phyloP scores from a whole-genome alignment of 805 yeast genomes.

The Candida ortonii region DNA sequence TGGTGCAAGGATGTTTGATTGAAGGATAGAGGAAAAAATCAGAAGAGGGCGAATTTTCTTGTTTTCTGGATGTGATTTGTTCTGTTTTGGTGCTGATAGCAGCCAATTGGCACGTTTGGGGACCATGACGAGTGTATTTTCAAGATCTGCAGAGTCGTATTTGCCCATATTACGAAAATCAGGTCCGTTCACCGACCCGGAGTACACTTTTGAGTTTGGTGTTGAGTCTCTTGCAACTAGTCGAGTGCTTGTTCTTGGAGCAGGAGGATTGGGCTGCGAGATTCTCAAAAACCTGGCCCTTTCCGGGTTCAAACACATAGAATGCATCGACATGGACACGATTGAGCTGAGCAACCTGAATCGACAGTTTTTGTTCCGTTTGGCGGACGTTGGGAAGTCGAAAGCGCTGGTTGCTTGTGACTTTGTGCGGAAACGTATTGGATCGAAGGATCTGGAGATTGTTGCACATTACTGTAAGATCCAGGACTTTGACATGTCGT shows the following conservation, averaged over 20 bases:
- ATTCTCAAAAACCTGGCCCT: conserved; percentile 68
- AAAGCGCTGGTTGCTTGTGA: conserved; percentile 66
- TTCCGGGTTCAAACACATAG: conserved; percentile 62
- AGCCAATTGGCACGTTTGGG: too few species aligned
- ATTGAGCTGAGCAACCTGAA: conserved; percentile 75
- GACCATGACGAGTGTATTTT: too few species aligned
- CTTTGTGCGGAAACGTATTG: conserved; percentile 46
- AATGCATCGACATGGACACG: conserved; percentile 80
- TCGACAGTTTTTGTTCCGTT: conserved; percentile 69
- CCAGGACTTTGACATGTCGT: conserved; percentile 59
- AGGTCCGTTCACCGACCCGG: conserved; percentile 34
- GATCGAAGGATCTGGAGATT: conserved; percentile 30
- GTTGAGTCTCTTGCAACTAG: conserved; percentile 18
- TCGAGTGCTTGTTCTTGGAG: conserved; percentile 57
- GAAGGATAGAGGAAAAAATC: too few species aligned
- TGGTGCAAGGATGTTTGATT: too few species aligned
- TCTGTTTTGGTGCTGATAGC: too few species aligned
- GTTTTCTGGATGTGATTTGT: too few species aligned
- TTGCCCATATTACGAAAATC: conserved; percentile 12
- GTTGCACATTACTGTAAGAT: conserved; percentile 64
- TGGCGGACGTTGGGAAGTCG: conserved; percentile 57
- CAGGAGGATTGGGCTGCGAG: conserved; percentile 85
- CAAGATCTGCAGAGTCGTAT: neutral
- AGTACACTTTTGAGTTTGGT: conserved; percentile 27
- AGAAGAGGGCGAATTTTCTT: too few species aligned